Base-by-base conservation (phyloP, 225 moss, liverwort and hornwort species). In the Sphagnum contortum region DNA sequence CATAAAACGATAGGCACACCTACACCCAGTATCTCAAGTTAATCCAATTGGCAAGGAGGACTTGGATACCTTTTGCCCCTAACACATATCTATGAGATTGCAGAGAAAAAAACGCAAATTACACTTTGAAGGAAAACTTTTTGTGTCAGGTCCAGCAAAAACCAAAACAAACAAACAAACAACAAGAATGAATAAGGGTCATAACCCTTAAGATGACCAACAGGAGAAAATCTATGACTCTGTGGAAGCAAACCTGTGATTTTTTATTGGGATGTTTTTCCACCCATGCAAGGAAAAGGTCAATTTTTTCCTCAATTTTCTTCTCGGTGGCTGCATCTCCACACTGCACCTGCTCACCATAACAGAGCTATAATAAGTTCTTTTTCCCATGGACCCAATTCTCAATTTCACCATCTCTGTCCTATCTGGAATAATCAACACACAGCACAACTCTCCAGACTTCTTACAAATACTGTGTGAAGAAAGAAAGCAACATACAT, bases 191-290 rank as follows among this genome's bases (percentile, higher is more conserved):
- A 29, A 29, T 29, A 29, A 29, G 29, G 29, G 29, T 29, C 29
- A 29, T 29, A 29, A 29, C 29, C 29, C 29, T 29, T 29, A 29
- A 29, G 29, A 29, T 29, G 29, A 29, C 29, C 29, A 29, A 29
- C 29, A 29, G 1, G 29, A 29, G 29, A 29, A 0, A 29, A 29
- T 29, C 29, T 29, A 29, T 29, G 29, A 29, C 1, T 29, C 29
- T 29, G 9, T 50, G 52, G 9, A 52, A 52, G 52, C 52, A 52
- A 8, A 90, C 90, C 84, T 89, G 90, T 66, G 90, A 85, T 73
- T 98, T 93, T 70, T 89, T 98, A 73, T 98, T 93, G 44, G 93
- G 98, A 77, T 93, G 79, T 73, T 93, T 98, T 71, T 98, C 98
- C 59, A 93, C 98, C 98, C 98, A 98, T 48, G 83, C 64, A 75